phyloP scores from a whole-genome alignment of 2,329 filamentous ascomycete species.

The Zelopaecilomyces penicillatus region DNA sequence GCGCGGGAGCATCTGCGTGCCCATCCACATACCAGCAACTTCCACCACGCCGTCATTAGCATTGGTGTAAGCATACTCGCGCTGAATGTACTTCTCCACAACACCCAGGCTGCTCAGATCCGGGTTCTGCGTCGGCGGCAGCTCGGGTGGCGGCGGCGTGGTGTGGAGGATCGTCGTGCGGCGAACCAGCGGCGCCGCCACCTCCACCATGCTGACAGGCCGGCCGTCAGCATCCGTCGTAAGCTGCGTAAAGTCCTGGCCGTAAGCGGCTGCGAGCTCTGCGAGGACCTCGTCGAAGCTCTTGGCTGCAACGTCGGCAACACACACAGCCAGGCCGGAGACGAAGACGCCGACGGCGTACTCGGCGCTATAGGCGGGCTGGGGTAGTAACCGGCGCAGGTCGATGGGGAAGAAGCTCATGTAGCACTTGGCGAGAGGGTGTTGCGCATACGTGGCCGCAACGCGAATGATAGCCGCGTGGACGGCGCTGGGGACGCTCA shows the following conservation, averaged over 20 bases:
- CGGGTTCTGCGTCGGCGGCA: slow-evolving; percentile 21
- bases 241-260: slow-evolving; percentile 18
- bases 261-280: slow-evolving; percentile 17
- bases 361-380: slow-evolving; percentile 17
- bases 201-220: slow-evolving; percentile 10
- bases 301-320: slow-evolving; percentile 11
- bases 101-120: slow-evolving; percentile 20
- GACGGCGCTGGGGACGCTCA: slow-evolving; percentile 21
- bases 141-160: slow-evolving; percentile 8
- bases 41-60: slow-evolving; percentile 10
- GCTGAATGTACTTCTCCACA: slow-evolving; percentile 17
- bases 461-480: slow-evolving; percentile 20
- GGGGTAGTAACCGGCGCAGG: slow-evolving; percentile 18
- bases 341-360: slow-evolving; percentile 16
- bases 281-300: slow-evolving; percentile 15
- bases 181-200: slow-evolving; percentile 11
- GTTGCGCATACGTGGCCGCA: slow-evolving; percentile 19
- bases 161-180: slow-evolving; percentile 11
- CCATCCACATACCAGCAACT: slow-evolving; percentile 19
- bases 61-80: slow-evolving; percentile 12
- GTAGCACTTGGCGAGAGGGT: slow-evolving; percentile 19
- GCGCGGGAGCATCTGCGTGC: slow-evolving; percentile 23
- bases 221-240: slow-evolving; percentile 14
- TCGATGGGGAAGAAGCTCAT: slow-evolving; percentile 21
- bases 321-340: slow-evolving; percentile 9